Base-by-base conservation (phyloP, 2,329 filamentous ascomycete genomes). In the Penicillium sp. region DNA sequence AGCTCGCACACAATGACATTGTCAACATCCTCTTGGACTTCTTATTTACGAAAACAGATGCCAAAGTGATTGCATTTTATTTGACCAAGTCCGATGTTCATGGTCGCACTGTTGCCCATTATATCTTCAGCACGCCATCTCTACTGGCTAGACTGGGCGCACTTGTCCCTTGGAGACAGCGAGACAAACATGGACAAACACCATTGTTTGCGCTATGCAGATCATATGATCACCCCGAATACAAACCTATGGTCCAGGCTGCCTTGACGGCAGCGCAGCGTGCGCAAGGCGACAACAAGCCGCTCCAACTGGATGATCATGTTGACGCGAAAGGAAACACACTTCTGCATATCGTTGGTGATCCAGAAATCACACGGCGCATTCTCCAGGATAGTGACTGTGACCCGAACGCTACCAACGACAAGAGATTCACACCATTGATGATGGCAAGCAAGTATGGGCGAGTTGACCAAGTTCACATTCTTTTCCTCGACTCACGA, bases 391-490 rank as follows among this genome's bases (percentile, higher is more conserved):
- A 88, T 55, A 96, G 92, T 73, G 94, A 99, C 63, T 88, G 92
- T n/a, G 92, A 99, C 68, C 90, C 93, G 51, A 99, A 99, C 73
- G 92, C 93, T 8, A 89, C 88, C 8, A 99, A 99, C 67, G 92
- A 97, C 64, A 96, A 91, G 75, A 88, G 85, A 45, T 97, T 99
- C 68, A 99, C 95, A 0, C 88, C 94, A 1, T 79, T 99, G 53
- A 99, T 99, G 94, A 89, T 99, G 58, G 93, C 93, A 7, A 97
- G 93, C 81, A 99, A 99, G 72, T 99, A 97, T 68, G 94, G 94
- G 32, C 85, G 94, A 58, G 88, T 96, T 50, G 94, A 97, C 65
- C 90, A 96, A 80, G 93, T 99, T 16, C 83, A 92, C 54, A 87
- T 88, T 9, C 81, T 99, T 5, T 97, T 96, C 71, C 83, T 88